Base-by-base conservation (phyloP, 768 basidiomycete species). In the Multifurca ochricompacta region DNA sequence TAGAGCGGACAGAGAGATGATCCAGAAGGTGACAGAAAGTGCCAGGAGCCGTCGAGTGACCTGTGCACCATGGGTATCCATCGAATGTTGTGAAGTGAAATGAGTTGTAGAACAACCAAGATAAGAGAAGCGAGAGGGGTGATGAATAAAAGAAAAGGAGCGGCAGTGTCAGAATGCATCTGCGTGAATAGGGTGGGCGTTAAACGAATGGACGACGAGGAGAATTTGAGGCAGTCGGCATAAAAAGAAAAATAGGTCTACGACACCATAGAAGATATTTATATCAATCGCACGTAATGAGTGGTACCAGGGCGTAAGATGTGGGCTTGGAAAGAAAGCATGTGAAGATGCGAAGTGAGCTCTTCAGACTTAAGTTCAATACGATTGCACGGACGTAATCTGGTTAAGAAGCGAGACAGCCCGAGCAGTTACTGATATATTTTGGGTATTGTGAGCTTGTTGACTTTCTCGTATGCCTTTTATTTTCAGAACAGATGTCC, bases 71-170 rank as follows among this genome's bases (percentile, higher is more conserved):
- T 57, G 32, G 14, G 46, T 23, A 19, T 30, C 37, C 56, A 57
- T 18, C 41, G 50, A 42, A 51, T 52, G 39, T 52, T 52, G 40
- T 37, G 39, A 13, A 57, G 50, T 13, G 21, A 30, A 9, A 28
- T 39, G 39, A 52, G 16, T 47, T 57, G 56, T 21, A 36, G 9
- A 16, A 9, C 11, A 13, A 52, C 36, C 50, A 52, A 31, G 19
- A 52, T 11, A 21, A 57, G 34, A 14, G 50, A 57, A 1, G 36
- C 51, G 18, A 52, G 19, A 41, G 56, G 34, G 21, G 14, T 42
- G 18, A 57, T 52, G 46, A 57, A 52, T 41, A 57, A 57, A 30
- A 57, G 40, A 1, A 39, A 57, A 52, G 56, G 56, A 57, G 56
- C 50, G 56, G 21, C 51, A 19, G 45, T 35, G 16, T 52, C 27